These are phyloP conservation scores for Penicillium angulare DNA, from an alignment of 495 filamentous ascomycete genomes.

Conservation along the genomic window DNA sequence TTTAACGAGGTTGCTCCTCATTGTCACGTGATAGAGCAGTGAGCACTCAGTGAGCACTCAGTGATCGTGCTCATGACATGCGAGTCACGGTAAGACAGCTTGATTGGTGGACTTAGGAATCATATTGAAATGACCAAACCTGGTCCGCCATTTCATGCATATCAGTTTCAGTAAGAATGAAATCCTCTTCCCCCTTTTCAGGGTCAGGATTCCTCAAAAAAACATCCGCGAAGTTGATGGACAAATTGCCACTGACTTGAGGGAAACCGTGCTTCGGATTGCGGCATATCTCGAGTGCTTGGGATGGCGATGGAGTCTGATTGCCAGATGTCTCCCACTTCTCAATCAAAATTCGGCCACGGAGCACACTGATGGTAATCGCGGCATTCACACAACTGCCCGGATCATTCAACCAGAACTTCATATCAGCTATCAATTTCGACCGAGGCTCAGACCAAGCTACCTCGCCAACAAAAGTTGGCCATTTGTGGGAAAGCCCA, in stretches of 20 bases:
- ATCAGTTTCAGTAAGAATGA: neutral
- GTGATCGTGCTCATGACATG: no score
- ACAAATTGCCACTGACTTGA: neutral
- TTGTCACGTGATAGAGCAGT: no score
- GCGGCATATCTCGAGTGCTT: neutral
- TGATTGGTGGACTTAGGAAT: neutral
- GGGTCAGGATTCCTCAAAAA: slow-evolving; percentile 2
- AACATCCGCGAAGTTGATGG: neutral
- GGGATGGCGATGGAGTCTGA: neutral
- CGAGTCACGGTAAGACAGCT: neutral
- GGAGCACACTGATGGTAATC: slow-evolving; percentile 8
- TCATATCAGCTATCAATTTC: slow-evolving; percentile 5
- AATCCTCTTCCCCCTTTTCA: neutral
- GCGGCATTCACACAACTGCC: slow-evolving; percentile 4
- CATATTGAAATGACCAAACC: slow-evolving; percentile 1
- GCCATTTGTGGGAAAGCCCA: slow-evolving; percentile 8
- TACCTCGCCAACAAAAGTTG: slow-evolving; percentile 12
- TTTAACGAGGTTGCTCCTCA: no score
- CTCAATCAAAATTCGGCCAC: slow-evolving; percentile 3
- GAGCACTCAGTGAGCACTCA: no score
- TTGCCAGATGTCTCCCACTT: neutral
- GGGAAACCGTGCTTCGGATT: neutral
- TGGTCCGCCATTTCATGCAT: neutral
- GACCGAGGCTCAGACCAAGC: slow-evolving; percentile 8
- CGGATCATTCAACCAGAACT: slow-evolving; percentile 4